Base-by-base conservation (phyloP, 2,329 filamentous ascomycete species). In the Helotiales sp. region DNA sequence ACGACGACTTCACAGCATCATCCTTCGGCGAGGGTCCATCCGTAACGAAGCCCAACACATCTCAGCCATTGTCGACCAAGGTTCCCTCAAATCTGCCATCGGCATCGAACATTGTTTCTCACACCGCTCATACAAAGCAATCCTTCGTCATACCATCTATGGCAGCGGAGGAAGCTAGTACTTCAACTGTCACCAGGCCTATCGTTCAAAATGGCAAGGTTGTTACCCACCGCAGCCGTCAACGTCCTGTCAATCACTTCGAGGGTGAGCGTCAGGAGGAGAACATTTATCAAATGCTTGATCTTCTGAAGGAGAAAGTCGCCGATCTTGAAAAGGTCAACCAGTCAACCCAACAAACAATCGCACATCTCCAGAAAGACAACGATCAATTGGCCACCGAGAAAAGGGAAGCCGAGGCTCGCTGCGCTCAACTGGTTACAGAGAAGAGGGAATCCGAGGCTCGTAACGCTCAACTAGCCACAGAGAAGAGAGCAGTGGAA, bases 1-100 rank as follows among this genome's bases (percentile, higher is more conserved):
- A 82, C 5, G 79, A 82, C 28, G 83, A 84, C 55, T 84, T 87
- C 52, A 83, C 85, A 52, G 82, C 82, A 22, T 85, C 85, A 5
- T 79, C 81, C 47, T 34, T 69, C 20, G 80, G 80, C 67, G 82
- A 86, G 47, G 83, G 86, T 58, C 79, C 83, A 32, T 83, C 63
- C 68, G 82, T 83, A 1, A 84, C 82, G 70, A 79, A 80, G 34
- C 78, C 78, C 6, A 77, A 79, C 28, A 81, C 80, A 57, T 79
- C 83, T 62, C 81, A 81, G 63, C 60, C 22, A 1, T 17, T 40
- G 22, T 22, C 37, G 1, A 22, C 22, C 5, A 24, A 26, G 26
- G 6, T 26, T 7, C 6, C 30, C 13, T 30, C 30, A 26, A 10
- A 13, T 20, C 5, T 30, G 11, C 30, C 34, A 22, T n/a, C 37